Evolutionary conservation across 306 rosid genomes (phyloP), one percentile per base, ranked within the genome.

Genomic region (Dalbergia cochinchinensis): DNA sequence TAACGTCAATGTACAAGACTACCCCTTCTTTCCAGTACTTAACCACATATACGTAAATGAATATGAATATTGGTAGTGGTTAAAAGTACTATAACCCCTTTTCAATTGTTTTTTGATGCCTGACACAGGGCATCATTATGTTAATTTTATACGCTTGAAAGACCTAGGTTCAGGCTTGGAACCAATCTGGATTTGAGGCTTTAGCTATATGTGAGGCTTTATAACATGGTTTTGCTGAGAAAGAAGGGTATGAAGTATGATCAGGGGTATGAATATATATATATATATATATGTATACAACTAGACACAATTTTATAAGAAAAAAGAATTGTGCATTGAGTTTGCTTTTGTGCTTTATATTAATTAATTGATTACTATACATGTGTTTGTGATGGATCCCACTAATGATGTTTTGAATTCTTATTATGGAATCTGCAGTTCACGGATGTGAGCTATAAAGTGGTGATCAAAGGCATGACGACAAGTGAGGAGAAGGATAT

Each of bases 391-490:
- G 62, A 69, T n/a, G 57, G 42, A 74, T 69, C 54, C 4, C 33
- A 37, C 12, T 80, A 73, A 80, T 15, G 45, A 71, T 67, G 69
- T 57, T 71, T 68, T 54, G 20, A 45, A 31, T 77, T 71, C 13
- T 74, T 76, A 44, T 51, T 80, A 0, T 78, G 57, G 39, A 73
- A 50, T 59, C 3, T 83, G 92, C 97, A 96, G 99, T 96, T 96
- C 86, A 90, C 57, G 19, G 97, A 93, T 82, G 92, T 96, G 85
- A 76, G 85, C 65, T 93, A 96, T 88, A 96, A 91, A 90, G 83
- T 96, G 57, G 82, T 80, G 72, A 59, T 89, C 22, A 93, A 88
- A 76, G 94, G 98, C 87, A 64, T 93, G 66, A 88, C 90, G 19
- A 81, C 87, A 72, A 88, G 8, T 66, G 87, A 69, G 68, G 92